Conservation (phyloP, 2,329 filamentous ascomycete genomes). For the Cordyceps tenuipes region DNA sequence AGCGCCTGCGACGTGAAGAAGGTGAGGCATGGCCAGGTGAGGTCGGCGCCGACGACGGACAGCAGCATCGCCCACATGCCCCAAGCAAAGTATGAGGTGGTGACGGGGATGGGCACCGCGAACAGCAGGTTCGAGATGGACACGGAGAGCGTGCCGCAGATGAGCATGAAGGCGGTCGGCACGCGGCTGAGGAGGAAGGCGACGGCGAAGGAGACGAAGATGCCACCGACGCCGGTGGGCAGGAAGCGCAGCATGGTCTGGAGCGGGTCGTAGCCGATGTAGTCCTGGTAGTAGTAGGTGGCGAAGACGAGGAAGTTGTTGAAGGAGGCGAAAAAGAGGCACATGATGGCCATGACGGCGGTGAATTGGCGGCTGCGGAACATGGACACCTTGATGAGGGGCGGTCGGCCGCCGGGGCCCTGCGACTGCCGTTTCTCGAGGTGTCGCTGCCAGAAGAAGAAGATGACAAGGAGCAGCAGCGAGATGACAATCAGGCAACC, state of each 20-base stretch:
- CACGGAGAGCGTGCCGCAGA: conserved; percentile 48
- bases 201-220: conserved; percentile 47
- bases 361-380: conserved; percentile 53
- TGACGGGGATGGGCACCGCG: conserved; percentile 51
- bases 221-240: conserved; percentile 53
- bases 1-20: conserved; percentile 58
- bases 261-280: conserved; percentile 51
- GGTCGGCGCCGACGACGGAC: conserved; percentile 58
- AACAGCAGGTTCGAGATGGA: conserved; percentile 51
- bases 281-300: conserved; percentile 65
- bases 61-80: conserved; percentile 59
- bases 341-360: conserved; percentile 57
- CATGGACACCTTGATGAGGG: conserved; percentile 59
- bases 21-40: conserved; percentile 55
- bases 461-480: conserved; percentile 44
- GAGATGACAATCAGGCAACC: conserved; percentile 51
- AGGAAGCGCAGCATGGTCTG: conserved; percentile 62
- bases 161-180: conserved; percentile 48
- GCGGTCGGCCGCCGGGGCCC: conserved; percentile 28
- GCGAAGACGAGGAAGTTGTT: conserved; percentile 60
- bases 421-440: conserved; percentile 20
- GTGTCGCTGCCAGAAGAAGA: conserved; percentile 52
- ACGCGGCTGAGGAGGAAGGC: conserved; percentile 49
- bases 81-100: conserved; percentile 59
- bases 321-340: conserved; percentile 58